These are phyloP conservation scores for Trametes cinnabarina DNA, from an alignment of 768 basidiomycete species.

Conservation along the genomic window DNA sequence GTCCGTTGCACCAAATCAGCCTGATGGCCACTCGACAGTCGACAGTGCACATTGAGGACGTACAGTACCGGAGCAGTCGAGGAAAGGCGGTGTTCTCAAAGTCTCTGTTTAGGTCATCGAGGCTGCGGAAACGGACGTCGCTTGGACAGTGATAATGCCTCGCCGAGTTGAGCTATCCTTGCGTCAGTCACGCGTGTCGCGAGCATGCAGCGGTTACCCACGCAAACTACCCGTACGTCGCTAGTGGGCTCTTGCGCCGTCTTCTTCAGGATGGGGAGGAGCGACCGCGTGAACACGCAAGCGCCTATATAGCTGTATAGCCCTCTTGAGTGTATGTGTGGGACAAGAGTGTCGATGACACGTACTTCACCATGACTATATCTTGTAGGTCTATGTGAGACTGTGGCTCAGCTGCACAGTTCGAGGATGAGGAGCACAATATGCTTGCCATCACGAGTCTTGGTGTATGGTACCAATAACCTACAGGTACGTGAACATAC, in stretches of 20 bases:
- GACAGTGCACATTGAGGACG: background rate
- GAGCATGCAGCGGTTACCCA: slow-evolving; percentile 8
- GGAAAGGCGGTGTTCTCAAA: slow-evolving; percentile 25
- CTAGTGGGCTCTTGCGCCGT: slow-evolving; percentile 28
- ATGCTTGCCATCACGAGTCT: slow-evolving; percentile 11
- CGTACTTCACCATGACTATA: slow-evolving; percentile 43
- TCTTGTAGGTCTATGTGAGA: slow-evolving; percentile 31
- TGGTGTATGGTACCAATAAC: slow-evolving; percentile 19
- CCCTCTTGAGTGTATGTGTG: background rate
- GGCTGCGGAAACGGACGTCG: slow-evolving; percentile 28
- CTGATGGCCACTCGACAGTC: background rate
- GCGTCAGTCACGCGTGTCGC: background rate
- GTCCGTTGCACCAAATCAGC: no score
- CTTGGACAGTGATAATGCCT: slow-evolving; percentile 16
- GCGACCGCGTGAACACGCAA: slow-evolving; percentile 27
- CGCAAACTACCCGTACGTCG: slow-evolving; percentile 34
- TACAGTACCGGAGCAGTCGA: slow-evolving; percentile 13
- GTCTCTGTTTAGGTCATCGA: slow-evolving; percentile 36
- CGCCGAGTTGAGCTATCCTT: background rate
- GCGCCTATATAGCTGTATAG: slow-evolving; percentile 29
- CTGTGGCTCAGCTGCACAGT: background rate
- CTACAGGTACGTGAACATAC: slow-evolving; percentile 18
- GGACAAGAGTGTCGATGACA: background rate
- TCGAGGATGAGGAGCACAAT: background rate
- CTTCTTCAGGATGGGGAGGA: slow-evolving; percentile 32